Evolutionary conservation across 148 eudicot species (phyloP).

Genomic region (Chenopodium suecicum): DNA sequence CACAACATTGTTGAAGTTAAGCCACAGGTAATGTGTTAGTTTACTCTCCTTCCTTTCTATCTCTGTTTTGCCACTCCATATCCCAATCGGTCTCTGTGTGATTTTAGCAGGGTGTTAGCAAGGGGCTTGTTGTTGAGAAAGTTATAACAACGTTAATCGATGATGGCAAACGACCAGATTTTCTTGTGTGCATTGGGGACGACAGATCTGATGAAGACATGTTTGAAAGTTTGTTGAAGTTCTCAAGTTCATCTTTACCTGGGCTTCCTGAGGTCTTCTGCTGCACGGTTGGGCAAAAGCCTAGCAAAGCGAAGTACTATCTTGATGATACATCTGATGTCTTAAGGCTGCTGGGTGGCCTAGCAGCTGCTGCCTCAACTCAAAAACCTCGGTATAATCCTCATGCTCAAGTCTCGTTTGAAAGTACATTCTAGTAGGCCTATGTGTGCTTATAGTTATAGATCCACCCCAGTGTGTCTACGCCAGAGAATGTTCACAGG

Average conservation of each 20-base stretch:
- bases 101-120: conserved; percentile 61
- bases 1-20: conserved; percentile 78
- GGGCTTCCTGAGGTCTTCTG: conserved; percentile 58
- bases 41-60: background rate
- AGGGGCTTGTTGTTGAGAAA: conserved; percentile 69
- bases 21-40: conserved; percentile 58
- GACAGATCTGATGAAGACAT: conserved; percentile 92
- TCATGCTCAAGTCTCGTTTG: conserved; percentile 57
- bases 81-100: background rate
- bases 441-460: background rate
- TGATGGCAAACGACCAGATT: conserved; percentile 54
- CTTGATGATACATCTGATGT: conserved; percentile 70
- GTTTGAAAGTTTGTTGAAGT: conserved; percentile 63
- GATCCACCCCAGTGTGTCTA: conserved; percentile 7
- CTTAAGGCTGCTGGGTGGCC: conserved; percentile 44
- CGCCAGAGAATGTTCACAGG: background rate
- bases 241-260: conserved; percentile 36
- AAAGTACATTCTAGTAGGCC: conserved; percentile 30
- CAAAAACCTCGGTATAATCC: conserved; percentile 48
- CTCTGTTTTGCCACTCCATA: background rate
- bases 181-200: conserved; percentile 77
- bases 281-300: conserved; percentile 88
- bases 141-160: conserved; percentile 45
- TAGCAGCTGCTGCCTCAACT: conserved; percentile 47
- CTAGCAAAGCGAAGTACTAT: conserved; percentile 87